phyloP scores from a whole-genome alignment of 1,139 yeast genomes.

The Yamadazyma diospyri region DNA sequence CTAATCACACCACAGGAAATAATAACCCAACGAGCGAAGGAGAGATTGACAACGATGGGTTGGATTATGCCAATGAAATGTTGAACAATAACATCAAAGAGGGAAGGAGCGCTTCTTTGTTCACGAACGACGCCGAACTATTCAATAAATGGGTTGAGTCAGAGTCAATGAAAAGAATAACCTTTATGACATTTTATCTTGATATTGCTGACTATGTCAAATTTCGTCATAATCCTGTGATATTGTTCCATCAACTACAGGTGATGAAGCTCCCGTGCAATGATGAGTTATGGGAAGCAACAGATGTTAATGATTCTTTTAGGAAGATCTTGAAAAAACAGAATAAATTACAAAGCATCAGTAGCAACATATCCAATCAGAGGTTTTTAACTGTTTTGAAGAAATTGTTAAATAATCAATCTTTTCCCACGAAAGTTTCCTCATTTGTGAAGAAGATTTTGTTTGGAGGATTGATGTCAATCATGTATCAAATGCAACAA shows the following conservation, averaged over 20 bases:
- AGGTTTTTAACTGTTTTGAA: conserved; percentile 36
- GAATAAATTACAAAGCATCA: conserved; percentile 22
- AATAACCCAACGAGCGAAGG: conserved; percentile 22
- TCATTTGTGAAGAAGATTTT: conserved; percentile 62
- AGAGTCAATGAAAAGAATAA: conserved; percentile 74
- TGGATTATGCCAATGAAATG: not conserved
- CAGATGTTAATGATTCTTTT: conserved; percentile 39
- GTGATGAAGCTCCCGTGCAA: conserved; percentile 72
- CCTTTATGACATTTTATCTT: conserved; percentile 75
- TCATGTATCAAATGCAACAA: conserved; percentile 77
- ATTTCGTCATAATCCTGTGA: conserved; percentile 69
- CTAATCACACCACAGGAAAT: conserved; percentile 14
- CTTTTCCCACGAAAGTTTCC: conserved; percentile 16
- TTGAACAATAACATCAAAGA: conserved; percentile 15
- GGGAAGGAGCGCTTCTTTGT: conserved; percentile 13
- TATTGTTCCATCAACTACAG: conserved; percentile 72
- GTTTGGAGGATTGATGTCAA: conserved; percentile 67
- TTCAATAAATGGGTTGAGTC: conserved; percentile 65
- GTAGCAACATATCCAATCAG: conserved; percentile 20
- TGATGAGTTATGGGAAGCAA: conserved; percentile 63
- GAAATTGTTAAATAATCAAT: conserved; percentile 22
- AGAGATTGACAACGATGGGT: conserved; percentile 23
- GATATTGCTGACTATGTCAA: conserved; percentile 77
- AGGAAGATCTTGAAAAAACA: conserved; percentile 38
- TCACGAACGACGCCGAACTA: conserved; percentile 23